phyloP scores from a whole-genome alignment of 164 flowering plant species.

The Buxus sempervirens region DNA sequence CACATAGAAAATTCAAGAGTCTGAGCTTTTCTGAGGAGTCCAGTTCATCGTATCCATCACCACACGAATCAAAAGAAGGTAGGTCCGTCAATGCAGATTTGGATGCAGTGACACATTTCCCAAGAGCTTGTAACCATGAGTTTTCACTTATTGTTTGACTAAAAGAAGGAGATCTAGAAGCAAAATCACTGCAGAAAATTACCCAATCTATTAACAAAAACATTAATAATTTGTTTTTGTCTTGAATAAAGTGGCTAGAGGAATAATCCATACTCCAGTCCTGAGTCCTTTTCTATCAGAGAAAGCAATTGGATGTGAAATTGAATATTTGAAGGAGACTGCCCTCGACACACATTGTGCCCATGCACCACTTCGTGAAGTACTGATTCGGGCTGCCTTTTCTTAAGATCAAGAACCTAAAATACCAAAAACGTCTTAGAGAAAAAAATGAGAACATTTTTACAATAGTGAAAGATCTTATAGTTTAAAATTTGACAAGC shows the following conservation, averaged over 20 bases:
- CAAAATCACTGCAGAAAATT: not conserved
- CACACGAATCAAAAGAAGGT: slow-evolving; percentile 29
- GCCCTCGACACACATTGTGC: slow-evolving; percentile 33
- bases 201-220: not conserved
- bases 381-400: slow-evolving; percentile 60
- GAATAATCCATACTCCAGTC: slow-evolving; percentile 39
- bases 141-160: slow-evolving; percentile 27
- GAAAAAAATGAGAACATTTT: not conserved
- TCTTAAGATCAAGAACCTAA: slow-evolving; percentile 61
- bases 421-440: not conserved
- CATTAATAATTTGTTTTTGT: too few species aligned
- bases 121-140: slow-evolving; percentile 62
- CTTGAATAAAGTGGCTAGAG: not conserved
- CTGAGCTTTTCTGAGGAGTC: slow-evolving; percentile 58
- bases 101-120: slow-evolving; percentile 48
- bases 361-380: slow-evolving; percentile 56
- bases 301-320: slow-evolving; percentile 52
- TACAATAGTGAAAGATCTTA: not conserved
- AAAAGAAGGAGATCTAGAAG: slow-evolving; percentile 31
- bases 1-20: slow-evolving; percentile 67
- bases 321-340: slow-evolving; percentile 37
- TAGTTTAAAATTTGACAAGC: not conserved
- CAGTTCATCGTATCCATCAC: slow-evolving; percentile 43
- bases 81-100: slow-evolving; percentile 28
- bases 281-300: slow-evolving; percentile 41